Conservation (phyloP, 139 green algal species). For the Gonium pectorale region DNA sequence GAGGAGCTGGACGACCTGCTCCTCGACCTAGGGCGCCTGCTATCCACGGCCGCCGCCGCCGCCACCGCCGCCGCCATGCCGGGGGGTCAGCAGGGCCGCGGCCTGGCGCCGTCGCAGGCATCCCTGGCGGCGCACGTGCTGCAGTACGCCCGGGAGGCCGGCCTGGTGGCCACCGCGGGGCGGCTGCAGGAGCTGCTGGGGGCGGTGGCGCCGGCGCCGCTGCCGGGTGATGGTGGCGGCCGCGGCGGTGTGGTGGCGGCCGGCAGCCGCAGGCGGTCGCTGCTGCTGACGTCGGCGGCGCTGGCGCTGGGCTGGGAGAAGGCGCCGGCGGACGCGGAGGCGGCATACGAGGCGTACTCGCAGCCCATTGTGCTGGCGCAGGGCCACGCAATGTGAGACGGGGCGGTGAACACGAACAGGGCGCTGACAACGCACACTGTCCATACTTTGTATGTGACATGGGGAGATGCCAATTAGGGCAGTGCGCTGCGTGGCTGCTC, state of each 20-base stretch:
- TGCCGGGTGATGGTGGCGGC: neutral
- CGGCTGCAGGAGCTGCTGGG: neutral
- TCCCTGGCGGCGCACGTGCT: neutral
- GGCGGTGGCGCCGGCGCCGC: neutral
- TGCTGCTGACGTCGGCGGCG: neutral
- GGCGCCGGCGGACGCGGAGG: neutral
- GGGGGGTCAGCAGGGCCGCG: neutral
- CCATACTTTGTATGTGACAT: neutral
- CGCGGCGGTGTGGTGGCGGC: neutral
- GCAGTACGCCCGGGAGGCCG: neutral
- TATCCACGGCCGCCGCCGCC: neutral
- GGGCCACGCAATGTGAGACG: neutral
- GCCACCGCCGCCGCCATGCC: neutral
- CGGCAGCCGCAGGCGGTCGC: neutral
- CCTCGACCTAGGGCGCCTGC: neutral
- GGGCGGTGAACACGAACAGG: too few species aligned
- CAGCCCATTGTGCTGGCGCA: neutral
- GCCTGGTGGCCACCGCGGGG: neutral
- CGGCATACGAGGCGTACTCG: constrained; percentile 3
- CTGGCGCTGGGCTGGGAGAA: neutral
- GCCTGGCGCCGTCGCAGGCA: neutral
- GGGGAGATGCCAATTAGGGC: too few species aligned
- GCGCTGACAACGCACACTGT: too few species aligned
- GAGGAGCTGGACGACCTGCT: neutral
- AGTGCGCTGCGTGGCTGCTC: too few species aligned